Percentiles rank a stretch among this genome's conserved stretches.
These are phyloP conservation scores for Neonectria magnoliae DNA, from an alignment of 2,329 filamentous ascomycete genomes.

Conservation along the genomic window DNA sequence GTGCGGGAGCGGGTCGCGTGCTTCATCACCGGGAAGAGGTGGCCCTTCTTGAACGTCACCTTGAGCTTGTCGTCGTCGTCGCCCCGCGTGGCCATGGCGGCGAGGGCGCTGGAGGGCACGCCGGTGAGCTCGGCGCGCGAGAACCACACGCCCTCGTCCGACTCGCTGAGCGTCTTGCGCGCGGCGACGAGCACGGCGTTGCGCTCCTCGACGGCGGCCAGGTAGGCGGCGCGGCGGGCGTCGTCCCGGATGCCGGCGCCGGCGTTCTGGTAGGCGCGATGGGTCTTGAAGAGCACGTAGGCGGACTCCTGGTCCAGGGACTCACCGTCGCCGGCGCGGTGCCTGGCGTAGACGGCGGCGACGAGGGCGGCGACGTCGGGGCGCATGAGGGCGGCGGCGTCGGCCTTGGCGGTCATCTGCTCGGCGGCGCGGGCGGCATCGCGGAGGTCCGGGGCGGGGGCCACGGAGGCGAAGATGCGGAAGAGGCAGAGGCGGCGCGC, in stretches of 20 bases:
- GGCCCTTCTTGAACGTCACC: constrained; percentile 40
- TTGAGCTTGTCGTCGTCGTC: constrained; percentile 25
- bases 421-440: constrained; percentile 42
- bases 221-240: constrained; percentile 29
- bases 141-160: constrained; percentile 39
- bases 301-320: constrained; percentile 31
- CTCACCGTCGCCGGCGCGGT: constrained; percentile 23
- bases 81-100: constrained; percentile 26
- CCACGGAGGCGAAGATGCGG: constrained; percentile 41
- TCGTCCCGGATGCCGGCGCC: constrained; percentile 38
- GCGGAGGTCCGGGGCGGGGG: constrained; percentile 35
- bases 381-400: constrained; percentile 35
- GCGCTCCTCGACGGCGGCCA: constrained; percentile 36
- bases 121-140: constrained; percentile 32
- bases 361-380: constrained; percentile 40
- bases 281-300: constrained; percentile 40
- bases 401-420: constrained; percentile 33
- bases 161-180: constrained; percentile 38
- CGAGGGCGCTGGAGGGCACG: constrained; percentile 33
- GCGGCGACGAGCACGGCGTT: constrained; percentile 40
- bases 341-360: constrained; percentile 31
- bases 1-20: constrained; percentile 35
- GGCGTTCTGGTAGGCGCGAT: constrained; percentile 41
- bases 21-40: constrained; percentile 41
- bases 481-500: constrained; percentile 30